Base-by-base conservation (phyloP, 2,329 filamentous ascomycete genomes). In the Penicillium sp. region DNA sequence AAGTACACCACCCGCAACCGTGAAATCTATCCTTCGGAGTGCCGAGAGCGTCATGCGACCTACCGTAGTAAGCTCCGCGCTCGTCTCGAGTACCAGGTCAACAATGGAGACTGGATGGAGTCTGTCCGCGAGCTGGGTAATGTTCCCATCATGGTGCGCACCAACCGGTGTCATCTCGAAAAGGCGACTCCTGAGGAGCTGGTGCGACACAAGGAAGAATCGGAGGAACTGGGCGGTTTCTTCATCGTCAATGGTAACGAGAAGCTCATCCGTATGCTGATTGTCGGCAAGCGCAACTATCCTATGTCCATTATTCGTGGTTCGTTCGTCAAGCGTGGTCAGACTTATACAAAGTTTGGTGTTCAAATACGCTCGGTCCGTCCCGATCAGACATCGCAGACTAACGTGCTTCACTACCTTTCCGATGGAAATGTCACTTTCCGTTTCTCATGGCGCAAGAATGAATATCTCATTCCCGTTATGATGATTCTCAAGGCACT, bases 181-280 rank as follows among this genome's bases (percentile, higher is more conserved):
- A 86, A 87, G 54, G 85, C 91, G 62, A 86, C 89, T 5, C 93
- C 93, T 0, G 85, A 86, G 10, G 79, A 87, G 63, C 79, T 99
- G 13, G 89, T 97, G 27, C 79, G 87, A 56, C 83, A 83, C 53
- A 95, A 96, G 68, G 93, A 99, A 73, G 93, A 99, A 71, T 88
- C 91, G 0, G 93, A 99, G 71, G 93, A 99, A 71, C 74, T 97
- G 28, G 93, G 93, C 31, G 93, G 93, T 37, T 99, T 97, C 71
- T 99, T 97, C 66, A 84, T 99, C 63, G 88, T 99, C 64, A 99
- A 99, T 69, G 93, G 93, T 57, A 95, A 91, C 64, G 93, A 99
- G 71, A 97, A 96, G 75, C 82, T 97, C 50, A 90, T 97, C 62
- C 89, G 93, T 66, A 84, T 97, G 76, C 79, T 99, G 55, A 85